These are phyloP conservation scores for Arabidopsis arenosa DNA, from an alignment of 345 rosid species.

Conservation along the genomic window DNA sequence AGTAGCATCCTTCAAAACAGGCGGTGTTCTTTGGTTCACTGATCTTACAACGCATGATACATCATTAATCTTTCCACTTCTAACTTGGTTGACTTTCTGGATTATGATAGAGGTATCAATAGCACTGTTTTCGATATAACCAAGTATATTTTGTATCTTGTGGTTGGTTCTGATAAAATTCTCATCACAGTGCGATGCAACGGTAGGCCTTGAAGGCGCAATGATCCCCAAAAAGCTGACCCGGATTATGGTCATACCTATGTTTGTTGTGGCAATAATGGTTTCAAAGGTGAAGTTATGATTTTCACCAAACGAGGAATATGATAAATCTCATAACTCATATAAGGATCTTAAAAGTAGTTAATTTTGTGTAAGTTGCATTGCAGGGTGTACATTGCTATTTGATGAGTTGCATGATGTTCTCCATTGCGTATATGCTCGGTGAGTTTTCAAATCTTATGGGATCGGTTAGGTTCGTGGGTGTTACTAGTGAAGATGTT, in stretches of 20 bases:
- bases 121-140: constrained; percentile 9
- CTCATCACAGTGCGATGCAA: constrained; percentile 55
- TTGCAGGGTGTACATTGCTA: too few relatives aligned
- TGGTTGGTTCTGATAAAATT: not conserved
- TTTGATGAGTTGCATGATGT: too few relatives aligned
- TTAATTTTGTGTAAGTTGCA: not conserved
- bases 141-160: not conserved
- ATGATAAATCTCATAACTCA: not conserved
- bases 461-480: too few relatives aligned
- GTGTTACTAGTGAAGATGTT: too few relatives aligned
- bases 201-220: constrained; percentile 65
- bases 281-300: not conserved
- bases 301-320: not conserved
- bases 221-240: not conserved
- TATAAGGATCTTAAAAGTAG: too few relatives aligned
- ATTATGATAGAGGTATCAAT: constrained; percentile 62
- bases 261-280: not conserved
- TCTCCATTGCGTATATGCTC: too few relatives aligned
- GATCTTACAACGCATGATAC: constrained; percentile 69
- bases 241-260: not conserved
- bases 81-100: constrained; percentile 61
- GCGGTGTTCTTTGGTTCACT: constrained; percentile 73
- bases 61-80: constrained; percentile 57
- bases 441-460: too few relatives aligned
- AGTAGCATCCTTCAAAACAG: constrained; percentile 66